These are phyloP conservation scores for Candida methanosorbosa DNA, from an alignment of 805 yeast genomes.

Conservation along the genomic window DNA sequence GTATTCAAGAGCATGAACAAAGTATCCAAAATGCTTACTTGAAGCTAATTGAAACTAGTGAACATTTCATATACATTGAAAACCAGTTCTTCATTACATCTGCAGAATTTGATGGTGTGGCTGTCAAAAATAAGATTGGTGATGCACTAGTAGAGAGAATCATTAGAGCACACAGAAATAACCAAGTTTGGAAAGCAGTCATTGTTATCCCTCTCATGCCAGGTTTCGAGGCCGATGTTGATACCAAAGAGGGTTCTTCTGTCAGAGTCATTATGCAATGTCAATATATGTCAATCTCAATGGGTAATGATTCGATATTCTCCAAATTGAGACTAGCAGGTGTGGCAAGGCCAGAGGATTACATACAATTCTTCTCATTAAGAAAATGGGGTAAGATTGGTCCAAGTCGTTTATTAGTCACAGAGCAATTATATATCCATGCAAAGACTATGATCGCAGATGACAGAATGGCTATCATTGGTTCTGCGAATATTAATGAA, in stretches of 20 bases:
- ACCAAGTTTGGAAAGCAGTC: slow-evolving; percentile 80
- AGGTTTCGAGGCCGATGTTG: slow-evolving; percentile 91
- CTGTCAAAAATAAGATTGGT: slow-evolving; percentile 82
- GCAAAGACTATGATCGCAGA: slow-evolving; percentile 90
- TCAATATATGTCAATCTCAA: slow-evolving; percentile 86
- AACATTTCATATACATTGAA: slow-evolving; percentile 89
- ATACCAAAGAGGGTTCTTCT: slow-evolving; percentile 88
- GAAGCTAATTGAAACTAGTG: slow-evolving; percentile 82
- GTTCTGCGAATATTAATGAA: slow-evolving; percentile 96
- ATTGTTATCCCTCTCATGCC: slow-evolving; percentile 95
- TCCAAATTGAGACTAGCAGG: slow-evolving; percentile 72
- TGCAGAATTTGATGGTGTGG: slow-evolving; percentile 77
- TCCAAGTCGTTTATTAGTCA: slow-evolving; percentile 57
- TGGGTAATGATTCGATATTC: slow-evolving; percentile 84
- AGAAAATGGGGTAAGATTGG: slow-evolving; percentile 96
- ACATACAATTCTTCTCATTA: slow-evolving; percentile 84
- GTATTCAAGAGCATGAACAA: slow-evolving; percentile 74
- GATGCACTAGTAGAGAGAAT: slow-evolving; percentile 97
- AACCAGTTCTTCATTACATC: slow-evolving; percentile 93
- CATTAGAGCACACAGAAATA: slow-evolving; percentile 73
- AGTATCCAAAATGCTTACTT: slow-evolving; percentile 91
- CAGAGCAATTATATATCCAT: slow-evolving; percentile 91
- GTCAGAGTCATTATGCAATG: slow-evolving; percentile 95
- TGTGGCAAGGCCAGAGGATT: slow-evolving; percentile 72
- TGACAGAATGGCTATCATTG: slow-evolving; percentile 88